Evolutionary conservation across 192 early-diverging fungal genomes (phyloP).

Genomic region (Gamsiella multidivaricata): DNA sequence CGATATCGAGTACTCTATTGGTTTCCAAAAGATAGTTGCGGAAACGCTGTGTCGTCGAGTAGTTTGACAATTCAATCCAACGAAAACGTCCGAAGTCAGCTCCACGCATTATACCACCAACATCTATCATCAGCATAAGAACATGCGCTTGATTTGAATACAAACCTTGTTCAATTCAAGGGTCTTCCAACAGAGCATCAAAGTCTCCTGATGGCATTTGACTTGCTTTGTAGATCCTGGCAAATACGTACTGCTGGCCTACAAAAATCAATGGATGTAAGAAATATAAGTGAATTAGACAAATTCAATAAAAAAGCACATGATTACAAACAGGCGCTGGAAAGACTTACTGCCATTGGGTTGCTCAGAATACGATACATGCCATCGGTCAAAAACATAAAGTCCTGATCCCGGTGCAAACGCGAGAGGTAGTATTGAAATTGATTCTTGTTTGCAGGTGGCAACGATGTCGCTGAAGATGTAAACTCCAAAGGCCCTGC

Average conservation of each 20-base stretch:
- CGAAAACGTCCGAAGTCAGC: neutral
- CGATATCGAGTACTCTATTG: constrained; percentile 69
- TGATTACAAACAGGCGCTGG: no score
- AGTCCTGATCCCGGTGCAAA: constrained; percentile 85
- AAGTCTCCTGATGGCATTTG: constrained; percentile 70
- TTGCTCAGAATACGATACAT: constrained; percentile 86
- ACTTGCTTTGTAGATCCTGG: constrained; percentile 81
- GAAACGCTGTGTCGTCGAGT: constrained; percentile 63
- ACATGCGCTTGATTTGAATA: neutral
- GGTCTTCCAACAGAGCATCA: constrained; percentile 89
- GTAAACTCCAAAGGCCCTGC: neutral
- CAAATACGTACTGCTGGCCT: constrained; percentile 79
- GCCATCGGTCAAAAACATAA: constrained; percentile 80
- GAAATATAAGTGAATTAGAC: neutral
- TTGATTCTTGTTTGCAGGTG: constrained; percentile 56
- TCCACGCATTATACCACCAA: no score
- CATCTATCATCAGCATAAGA: no score
- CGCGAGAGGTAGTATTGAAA: constrained; percentile 85
- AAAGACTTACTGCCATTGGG: constrained; percentile 67
- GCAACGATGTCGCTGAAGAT: neutral
- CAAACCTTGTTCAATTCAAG: constrained; percentile 81
- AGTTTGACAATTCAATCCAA: neutral
- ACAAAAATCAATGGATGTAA: neutral
- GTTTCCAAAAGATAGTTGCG: constrained; percentile 68
- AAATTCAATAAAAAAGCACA: neutral